Percentiles rank a stretch among this genome's conserved stretches.
phyloP scores from a whole-genome alignment of 257 asterid genomes.

The Solanum bulbocastanum region DNA sequence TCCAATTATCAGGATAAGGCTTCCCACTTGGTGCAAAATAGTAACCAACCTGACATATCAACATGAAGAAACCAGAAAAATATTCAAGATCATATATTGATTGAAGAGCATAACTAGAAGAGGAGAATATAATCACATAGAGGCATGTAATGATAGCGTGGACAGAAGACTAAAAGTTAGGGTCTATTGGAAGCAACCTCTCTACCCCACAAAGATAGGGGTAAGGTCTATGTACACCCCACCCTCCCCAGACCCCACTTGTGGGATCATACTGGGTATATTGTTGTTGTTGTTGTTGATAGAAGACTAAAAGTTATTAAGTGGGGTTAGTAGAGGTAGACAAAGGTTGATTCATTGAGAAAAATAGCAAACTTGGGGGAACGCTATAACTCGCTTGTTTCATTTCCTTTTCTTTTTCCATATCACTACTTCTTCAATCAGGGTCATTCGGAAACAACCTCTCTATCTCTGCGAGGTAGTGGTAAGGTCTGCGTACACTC shows the following conservation, averaged over 20 bases:
- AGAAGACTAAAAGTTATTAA: neutral
- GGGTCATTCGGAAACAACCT: neutral
- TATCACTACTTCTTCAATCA: neutral
- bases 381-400: neutral
- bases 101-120: neutral
- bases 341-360: neutral
- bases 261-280: neutral
- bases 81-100: neutral
- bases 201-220: neutral
- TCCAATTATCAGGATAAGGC: constrained; percentile 99
- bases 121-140: neutral
- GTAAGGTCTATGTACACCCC: neutral
- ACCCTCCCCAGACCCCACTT: neutral
- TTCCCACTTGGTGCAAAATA: constrained; percentile 99
- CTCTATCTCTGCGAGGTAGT: neutral
- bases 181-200: neutral
- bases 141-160: neutral
- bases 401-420: neutral
- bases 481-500: neutral
- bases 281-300: neutral
- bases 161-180: neutral
- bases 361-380: neutral
- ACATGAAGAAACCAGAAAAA: constrained; percentile 14
- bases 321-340: neutral
- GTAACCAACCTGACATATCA: constrained; percentile 83